phyloP scores from a whole-genome alignment of 306 rosid genomes.

The Clitoria ternatea region DNA sequence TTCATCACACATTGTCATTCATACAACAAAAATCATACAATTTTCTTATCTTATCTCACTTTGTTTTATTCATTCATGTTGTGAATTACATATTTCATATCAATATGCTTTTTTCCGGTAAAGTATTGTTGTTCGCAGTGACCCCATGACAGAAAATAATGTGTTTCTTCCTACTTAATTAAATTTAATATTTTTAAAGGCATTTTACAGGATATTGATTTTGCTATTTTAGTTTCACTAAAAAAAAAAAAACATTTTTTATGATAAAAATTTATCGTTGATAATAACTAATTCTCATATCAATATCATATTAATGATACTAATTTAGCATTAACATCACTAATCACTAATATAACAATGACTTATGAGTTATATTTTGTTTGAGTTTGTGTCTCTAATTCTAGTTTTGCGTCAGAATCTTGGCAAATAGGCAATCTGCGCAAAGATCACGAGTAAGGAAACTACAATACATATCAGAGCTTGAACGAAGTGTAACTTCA shows the following conservation, averaged over 20 bases:
- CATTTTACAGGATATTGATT: not conserved
- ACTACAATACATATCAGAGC: conserved; percentile 95
- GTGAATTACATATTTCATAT: not conserved
- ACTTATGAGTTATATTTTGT: not conserved
- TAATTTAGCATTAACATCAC: too few species aligned
- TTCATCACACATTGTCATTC: too few species aligned
- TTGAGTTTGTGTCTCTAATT: not conserved
- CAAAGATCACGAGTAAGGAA: conserved; percentile 97
- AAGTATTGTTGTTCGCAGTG: conserved; percentile 13
- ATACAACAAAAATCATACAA: too few species aligned
- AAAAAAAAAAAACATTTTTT: too few species aligned
- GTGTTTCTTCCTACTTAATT: not conserved
- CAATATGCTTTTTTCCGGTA: not conserved
- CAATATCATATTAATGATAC: too few species aligned
- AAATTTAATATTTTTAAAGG: not conserved
- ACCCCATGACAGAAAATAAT: not conserved
- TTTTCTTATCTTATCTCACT: too few species aligned
- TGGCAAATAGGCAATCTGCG: conserved; percentile 98
- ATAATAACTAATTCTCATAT: too few species aligned
- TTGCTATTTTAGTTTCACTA: not conserved
- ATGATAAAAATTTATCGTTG: too few species aligned
- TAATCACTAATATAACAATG: too few species aligned
- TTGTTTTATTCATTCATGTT: not conserved
- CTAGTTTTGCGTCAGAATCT: conserved; percentile 51
- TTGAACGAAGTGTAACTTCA: conserved; percentile 91